A percentile compares a stretch with the other conserved stretches of the same genome.
These are phyloP conservation scores for Fusarium udum DNA, from an alignment of 2,329 filamentous ascomycete genomes.

Conservation along the genomic window DNA sequence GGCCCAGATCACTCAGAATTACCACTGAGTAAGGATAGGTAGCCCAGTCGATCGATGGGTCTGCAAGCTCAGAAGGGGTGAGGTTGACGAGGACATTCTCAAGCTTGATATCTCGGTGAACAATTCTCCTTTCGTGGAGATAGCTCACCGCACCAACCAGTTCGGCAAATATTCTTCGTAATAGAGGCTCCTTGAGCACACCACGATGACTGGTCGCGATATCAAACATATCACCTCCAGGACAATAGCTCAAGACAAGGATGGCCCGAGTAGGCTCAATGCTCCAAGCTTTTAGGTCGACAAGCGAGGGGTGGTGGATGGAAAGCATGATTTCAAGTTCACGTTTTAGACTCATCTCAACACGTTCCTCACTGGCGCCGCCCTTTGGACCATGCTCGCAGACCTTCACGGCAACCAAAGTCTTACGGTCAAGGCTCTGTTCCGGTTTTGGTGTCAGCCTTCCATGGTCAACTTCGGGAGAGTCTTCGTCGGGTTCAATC, in stretches of 20 bases:
- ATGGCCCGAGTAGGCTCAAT: slow-evolving; percentile 84
- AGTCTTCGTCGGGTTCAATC: slow-evolving; percentile 61
- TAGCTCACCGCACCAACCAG: slow-evolving; percentile 86
- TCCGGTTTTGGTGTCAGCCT: slow-evolving; percentile 43
- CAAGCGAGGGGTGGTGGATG: slow-evolving; percentile 87
- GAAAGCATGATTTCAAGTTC: slow-evolving; percentile 94
- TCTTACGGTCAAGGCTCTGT: slow-evolving; percentile 67
- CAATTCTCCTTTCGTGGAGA: slow-evolving; percentile 84
- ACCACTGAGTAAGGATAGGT: slow-evolving; percentile 83
- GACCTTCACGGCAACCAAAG: slow-evolving; percentile 92
- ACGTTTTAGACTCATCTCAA: slow-evolving; percentile 92
- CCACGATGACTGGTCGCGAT: slow-evolving; percentile 79
- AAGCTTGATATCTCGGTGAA: slow-evolving; percentile 97
- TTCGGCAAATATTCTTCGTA: slow-evolving; percentile 90
- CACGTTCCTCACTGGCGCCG: slow-evolving; percentile 89
- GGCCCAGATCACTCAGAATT: slow-evolving; percentile 89
- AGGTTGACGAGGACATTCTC: slow-evolving; percentile 95
- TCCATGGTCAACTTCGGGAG: slow-evolving; percentile 50
- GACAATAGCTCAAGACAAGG: slow-evolving; percentile 88
- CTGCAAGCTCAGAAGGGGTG: slow-evolving; percentile 72
- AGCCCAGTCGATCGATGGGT: slow-evolving; percentile 71
- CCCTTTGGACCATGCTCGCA: slow-evolving; percentile 95
- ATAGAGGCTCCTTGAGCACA: slow-evolving; percentile 72
- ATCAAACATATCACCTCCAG: slow-evolving; percentile 94
- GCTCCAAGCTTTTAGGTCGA: slow-evolving; percentile 91